A percentile compares a stretch with the other conserved stretches of the same genome.
Evolutionary conservation across 345 rosid genomes (phyloP).

Genomic region (Pugionium cornutum): DNA sequence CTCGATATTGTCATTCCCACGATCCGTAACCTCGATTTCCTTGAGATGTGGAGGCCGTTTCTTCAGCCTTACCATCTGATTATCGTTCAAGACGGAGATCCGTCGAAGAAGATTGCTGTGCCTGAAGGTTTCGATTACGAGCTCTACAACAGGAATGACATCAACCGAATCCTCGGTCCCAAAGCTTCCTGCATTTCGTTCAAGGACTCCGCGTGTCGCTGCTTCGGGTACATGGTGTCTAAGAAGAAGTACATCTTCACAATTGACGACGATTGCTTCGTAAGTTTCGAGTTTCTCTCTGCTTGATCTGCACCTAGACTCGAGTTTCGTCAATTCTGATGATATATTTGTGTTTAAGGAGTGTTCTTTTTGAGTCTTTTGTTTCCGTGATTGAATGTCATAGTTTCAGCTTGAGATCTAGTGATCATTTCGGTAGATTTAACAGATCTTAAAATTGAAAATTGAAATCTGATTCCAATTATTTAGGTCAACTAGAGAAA

Average conservation of each 20-base stretch:
- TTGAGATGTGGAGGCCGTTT: slow-evolving; percentile 99
- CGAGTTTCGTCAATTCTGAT: neutral
- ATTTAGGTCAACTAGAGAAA: neutral
- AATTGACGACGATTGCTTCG: slow-evolving; percentile 96
- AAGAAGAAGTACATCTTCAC: slow-evolving; percentile 50
- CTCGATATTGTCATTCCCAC: no score
- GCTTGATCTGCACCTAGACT: neutral
- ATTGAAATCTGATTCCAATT: neutral
- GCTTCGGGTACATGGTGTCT: slow-evolving; percentile 78
- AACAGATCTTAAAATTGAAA: slow-evolving; percentile 23
- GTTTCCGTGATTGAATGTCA: no score
- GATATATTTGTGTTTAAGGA: slow-evolving; percentile 24
- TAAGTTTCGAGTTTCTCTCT: slow-evolving; percentile 42
- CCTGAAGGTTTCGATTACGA: slow-evolving; percentile 96
- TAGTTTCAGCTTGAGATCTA: slow-evolving; percentile 1
- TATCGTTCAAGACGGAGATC: slow-evolving; percentile 97
- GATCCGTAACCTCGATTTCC: slow-evolving; percentile 6
- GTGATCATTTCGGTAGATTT: slow-evolving; percentile 1
- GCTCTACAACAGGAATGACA: slow-evolving; percentile 89
- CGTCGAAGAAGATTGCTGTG: slow-evolving; percentile 72
- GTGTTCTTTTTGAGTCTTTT: no score
- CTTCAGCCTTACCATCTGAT: slow-evolving; percentile 92
- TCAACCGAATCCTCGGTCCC: slow-evolving; percentile 84
- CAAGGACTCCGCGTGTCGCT: slow-evolving; percentile 95
- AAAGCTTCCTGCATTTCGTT: slow-evolving; percentile 95